phyloP scores from a whole-genome alignment of 139 green algal genomes.

The Closterium sp. region DNA sequence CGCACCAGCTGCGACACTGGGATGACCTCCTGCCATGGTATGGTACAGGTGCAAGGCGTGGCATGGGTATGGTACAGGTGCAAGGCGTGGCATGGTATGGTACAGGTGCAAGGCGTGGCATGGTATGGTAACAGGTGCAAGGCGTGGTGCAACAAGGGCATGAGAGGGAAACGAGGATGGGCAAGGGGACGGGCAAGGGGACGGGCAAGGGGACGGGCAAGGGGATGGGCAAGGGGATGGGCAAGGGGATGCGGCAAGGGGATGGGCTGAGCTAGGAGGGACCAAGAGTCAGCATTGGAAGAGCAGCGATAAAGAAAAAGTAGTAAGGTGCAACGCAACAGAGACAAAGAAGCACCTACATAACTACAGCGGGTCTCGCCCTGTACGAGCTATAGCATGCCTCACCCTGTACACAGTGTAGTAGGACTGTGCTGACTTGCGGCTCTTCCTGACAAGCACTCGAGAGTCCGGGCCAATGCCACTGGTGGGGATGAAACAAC shows the following conservation, averaged over 20 bases:
- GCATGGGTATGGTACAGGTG: not conserved
- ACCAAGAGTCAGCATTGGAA: not conserved
- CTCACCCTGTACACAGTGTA: slow-evolving; percentile 80
- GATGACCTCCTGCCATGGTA: slow-evolving; percentile 82
- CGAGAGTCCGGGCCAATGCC: slow-evolving; percentile 97
- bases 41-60: not conserved
- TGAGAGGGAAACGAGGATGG: not conserved
- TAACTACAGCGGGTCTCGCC: not conserved
- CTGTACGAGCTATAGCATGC: not conserved
- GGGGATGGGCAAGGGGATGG: no score
- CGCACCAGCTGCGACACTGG: slow-evolving; percentile 94
- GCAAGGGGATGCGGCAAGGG: not conserved
- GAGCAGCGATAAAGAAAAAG: no score
- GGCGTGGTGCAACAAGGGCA: not conserved
- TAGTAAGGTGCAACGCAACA: not conserved
- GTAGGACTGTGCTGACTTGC: slow-evolving; percentile 88
- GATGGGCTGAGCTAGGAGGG: not conserved
- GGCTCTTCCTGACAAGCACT: slow-evolving; percentile 87
- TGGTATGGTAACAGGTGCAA: not conserved
- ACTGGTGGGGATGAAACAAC: slow-evolving; percentile 11
- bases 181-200: not conserved
- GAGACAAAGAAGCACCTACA: no score
- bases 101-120: not conserved
- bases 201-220: not conserved
- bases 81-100: slow-evolving; percentile 1